Conservation (phyloP, 2,329 filamentous ascomycete species). For the Sarocladium brachiariae region DNA sequence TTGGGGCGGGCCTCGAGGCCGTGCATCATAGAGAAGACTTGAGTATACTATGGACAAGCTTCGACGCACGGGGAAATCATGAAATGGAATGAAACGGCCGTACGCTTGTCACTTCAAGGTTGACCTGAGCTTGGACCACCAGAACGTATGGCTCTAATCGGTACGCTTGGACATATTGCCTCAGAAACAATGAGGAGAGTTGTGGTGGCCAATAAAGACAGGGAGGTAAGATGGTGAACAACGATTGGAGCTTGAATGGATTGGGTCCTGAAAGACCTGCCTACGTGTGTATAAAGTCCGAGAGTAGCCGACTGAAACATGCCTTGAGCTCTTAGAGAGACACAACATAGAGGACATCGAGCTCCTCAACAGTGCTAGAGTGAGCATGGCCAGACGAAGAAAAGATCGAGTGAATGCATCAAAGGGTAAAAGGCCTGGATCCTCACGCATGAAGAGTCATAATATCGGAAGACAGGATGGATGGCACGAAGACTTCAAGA, state of each 20-base stretch:
- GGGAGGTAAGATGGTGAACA: not conserved
- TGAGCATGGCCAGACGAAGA: not conserved
- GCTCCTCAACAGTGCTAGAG: not conserved
- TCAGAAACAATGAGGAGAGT: not conserved
- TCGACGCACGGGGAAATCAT: no score
- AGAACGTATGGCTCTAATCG: not conserved
- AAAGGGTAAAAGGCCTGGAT: not conserved
- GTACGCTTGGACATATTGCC: not conserved
- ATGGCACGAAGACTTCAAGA: no score
- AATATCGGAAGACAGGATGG: not conserved
- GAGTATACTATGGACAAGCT: no score
- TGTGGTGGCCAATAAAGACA: not conserved
- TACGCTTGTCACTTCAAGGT: no score
- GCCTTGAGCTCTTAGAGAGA: not conserved
- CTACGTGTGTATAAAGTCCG: no score
- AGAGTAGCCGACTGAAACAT: not conserved
- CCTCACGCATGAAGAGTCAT: not conserved
- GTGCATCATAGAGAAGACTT: not conserved
- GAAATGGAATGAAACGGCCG: no score
- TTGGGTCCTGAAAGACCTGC: not conserved
- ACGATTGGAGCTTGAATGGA: constrained; percentile 8
- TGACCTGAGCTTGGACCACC: not conserved
- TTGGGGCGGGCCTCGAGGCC: not conserved
- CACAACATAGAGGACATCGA: not conserved
- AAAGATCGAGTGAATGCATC: not conserved